These are phyloP conservation scores for Pueraria montana DNA, from an alignment of 306 rosid species.

Conservation along the genomic window DNA sequence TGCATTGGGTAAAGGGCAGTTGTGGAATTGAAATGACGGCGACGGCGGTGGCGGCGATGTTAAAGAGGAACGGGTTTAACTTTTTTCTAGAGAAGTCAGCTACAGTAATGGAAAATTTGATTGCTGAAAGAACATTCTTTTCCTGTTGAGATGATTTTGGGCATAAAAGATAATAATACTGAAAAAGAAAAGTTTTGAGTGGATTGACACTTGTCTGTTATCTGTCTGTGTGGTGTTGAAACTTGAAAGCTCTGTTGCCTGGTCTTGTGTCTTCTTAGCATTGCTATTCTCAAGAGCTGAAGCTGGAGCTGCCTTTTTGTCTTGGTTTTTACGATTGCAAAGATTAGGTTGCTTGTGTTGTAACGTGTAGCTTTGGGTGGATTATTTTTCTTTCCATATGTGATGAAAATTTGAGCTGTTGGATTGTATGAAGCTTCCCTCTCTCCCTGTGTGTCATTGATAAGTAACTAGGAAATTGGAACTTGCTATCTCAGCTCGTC, in stretches of 20 bases:
- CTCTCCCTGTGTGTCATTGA: background rate
- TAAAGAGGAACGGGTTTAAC: conserved; percentile 3
- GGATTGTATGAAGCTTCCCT: background rate
- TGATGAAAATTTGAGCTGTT: background rate
- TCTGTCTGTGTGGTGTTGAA: conserved; percentile 8
- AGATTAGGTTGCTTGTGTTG: conserved; percentile 13
- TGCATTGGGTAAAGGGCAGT: conserved; percentile 30
- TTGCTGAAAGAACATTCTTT: conserved; percentile 28
- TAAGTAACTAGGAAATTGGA: conserved; percentile 15
- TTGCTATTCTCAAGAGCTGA: conserved; percentile 14
- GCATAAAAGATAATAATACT: background rate
- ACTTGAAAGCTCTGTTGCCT: background rate
- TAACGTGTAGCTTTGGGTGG: background rate
- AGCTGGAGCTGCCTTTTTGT: background rate
- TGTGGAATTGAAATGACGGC: background rate
- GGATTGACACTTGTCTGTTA: conserved; percentile 12
- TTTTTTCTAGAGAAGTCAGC: conserved; percentile 24
- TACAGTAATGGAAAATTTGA: conserved; percentile 30
- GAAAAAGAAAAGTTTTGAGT: background rate
- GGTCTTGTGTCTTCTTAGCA: background rate
- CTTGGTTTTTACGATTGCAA: background rate
- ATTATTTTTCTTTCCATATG: conserved; percentile 5
- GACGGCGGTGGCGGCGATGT: background rate
- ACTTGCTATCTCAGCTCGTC: background rate
- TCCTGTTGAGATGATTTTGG: conserved; percentile 12